Conservation (phyloP, 1,139 yeast genomes). For the Candida sanyaensis region DNA sequence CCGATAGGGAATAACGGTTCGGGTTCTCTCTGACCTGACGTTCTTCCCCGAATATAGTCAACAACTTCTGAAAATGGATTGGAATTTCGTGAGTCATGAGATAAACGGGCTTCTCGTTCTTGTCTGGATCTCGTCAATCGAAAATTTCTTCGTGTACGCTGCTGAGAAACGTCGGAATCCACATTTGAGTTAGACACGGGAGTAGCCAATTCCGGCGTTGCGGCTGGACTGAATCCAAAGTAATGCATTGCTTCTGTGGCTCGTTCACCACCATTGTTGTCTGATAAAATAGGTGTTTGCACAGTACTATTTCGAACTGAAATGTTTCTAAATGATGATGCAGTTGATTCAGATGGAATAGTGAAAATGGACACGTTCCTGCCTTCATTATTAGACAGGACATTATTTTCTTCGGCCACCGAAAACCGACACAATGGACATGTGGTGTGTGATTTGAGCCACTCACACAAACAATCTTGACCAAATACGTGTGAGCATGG, state of each 20-base stretch:
- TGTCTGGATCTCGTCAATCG: slow-evolving; percentile 16
- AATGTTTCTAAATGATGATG: slow-evolving; percentile 4
- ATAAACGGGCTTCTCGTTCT: slow-evolving; percentile 1
- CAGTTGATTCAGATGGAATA: slow-evolving; percentile 8
- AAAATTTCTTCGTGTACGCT: slow-evolving; percentile 16
- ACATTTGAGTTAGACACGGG: neutral
- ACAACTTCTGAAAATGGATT: slow-evolving; percentile 27
- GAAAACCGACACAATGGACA: slow-evolving; percentile 81
- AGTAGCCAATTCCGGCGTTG: slow-evolving; percentile 1
- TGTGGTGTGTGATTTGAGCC: slow-evolving; percentile 69
- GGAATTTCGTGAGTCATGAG: slow-evolving; percentile 1
- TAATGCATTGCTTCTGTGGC: slow-evolving; percentile 6
- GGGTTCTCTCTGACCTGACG: slow-evolving; percentile 7
- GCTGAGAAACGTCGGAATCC: neutral
- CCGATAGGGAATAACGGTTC: slow-evolving; percentile 47
- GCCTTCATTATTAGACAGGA: slow-evolving; percentile 3
- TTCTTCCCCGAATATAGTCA: slow-evolving; percentile 23
- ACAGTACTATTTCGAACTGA: slow-evolving; percentile 10
- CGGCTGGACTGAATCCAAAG: slow-evolving; percentile 4
- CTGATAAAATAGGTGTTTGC: slow-evolving; percentile 4
- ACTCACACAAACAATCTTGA: slow-evolving; percentile 66
- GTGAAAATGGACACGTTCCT: slow-evolving; percentile 14
- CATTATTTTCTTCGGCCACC: slow-evolving; percentile 33
- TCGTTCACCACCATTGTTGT: neutral
- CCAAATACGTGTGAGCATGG: slow-evolving; percentile 87